Evolutionary conservation across 192 early-diverging fungal species (phyloP), one percentile per base, ranked within the genome.

Genomic region (Coemansia umbellata): DNA sequence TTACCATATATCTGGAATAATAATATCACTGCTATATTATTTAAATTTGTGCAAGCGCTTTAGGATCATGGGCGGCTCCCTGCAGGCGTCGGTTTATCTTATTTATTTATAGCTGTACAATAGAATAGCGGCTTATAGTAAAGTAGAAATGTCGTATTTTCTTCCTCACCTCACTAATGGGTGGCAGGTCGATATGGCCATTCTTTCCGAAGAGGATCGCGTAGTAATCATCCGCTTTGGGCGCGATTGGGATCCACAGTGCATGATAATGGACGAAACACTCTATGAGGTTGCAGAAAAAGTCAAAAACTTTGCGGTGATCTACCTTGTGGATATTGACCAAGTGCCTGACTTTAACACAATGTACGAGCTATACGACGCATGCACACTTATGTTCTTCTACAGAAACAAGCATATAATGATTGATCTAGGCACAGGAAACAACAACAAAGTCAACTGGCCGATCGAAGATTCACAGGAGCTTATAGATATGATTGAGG

Each of bases 391-490:
- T 23, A 99, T 99, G 97, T 95, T 99, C 77, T 97, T 94, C 56
- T 91, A 83, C 57, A 66, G 91, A 23, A 97, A 97, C 77, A 93
- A 95, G 70, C 97, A 97, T 52, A 98, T 99, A 55, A 93, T 96
- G 94, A 84, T 99, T 21, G 97, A 99, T 85, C 65, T 98, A 27
- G 97, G 97, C 13, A 99, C 97, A 0, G 97, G 97, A 50, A 94
- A 99, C 67, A 99, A 99, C 80, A 99, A 99, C 78, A 99, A 99
- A 74, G 91, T 99, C 65, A 91, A 94, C 58, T 96, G 95, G 95
- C 82, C 92, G 3, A 69, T 99, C 22, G 89, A 91, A 37, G 91
- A 95, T 53, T 87, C 92, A 52, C 91, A 96, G 67, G 97, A 99
- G 63, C 73, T 99, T 78, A 97, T 99, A 53, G 95, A 95, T 55